Conservation (phyloP, 768 basidiomycete species). For the Auricularia sp. region DNA sequence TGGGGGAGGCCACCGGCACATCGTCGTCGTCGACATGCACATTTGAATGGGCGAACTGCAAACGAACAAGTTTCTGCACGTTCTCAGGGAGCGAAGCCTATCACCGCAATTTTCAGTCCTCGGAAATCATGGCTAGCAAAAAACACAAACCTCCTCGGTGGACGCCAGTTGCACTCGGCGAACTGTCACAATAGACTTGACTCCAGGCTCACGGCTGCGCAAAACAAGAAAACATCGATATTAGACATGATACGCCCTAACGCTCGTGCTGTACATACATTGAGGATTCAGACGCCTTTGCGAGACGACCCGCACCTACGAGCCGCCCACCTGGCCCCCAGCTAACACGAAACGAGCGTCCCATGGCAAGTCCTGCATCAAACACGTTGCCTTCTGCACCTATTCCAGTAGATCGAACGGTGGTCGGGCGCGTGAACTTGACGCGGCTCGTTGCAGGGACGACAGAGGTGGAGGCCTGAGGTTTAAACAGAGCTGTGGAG, state of each 20-base stretch:
- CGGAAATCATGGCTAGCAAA: no score
- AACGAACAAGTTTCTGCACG: neutral
- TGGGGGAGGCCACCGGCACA: conserved; percentile 59
- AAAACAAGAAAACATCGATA: neutral
- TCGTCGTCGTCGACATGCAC: conserved; percentile 62
- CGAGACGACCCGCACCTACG: conserved; percentile 62
- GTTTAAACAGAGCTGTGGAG: conserved; percentile 53
- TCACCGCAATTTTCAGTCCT: no score
- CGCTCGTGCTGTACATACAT: neutral
- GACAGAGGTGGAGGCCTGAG: conserved; percentile 59
- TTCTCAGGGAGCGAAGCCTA: neutral
- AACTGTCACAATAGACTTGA: conserved; percentile 14
- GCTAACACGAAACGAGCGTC: conserved; percentile 79
- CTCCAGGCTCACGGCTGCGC: neutral
- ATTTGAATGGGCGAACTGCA: conserved; percentile 59
- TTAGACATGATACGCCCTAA: neutral
- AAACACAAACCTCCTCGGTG: conserved; percentile 10
- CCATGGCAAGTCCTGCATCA: conserved; percentile 79
- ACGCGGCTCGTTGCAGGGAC: conserved; percentile 56
- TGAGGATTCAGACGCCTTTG: neutral
- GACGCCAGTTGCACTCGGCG: conserved; percentile 18
- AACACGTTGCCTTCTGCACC: conserved; percentile 54
- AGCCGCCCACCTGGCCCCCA: conserved; percentile 80
- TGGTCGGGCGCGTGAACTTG: conserved; percentile 29
- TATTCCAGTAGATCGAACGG: conserved; percentile 21